A percentile compares a stretch with the other conserved stretches of the same genome.
These are phyloP conservation scores for Nicotiana otophora DNA, from an alignment of 257 asterid species.

Conservation along the genomic window DNA sequence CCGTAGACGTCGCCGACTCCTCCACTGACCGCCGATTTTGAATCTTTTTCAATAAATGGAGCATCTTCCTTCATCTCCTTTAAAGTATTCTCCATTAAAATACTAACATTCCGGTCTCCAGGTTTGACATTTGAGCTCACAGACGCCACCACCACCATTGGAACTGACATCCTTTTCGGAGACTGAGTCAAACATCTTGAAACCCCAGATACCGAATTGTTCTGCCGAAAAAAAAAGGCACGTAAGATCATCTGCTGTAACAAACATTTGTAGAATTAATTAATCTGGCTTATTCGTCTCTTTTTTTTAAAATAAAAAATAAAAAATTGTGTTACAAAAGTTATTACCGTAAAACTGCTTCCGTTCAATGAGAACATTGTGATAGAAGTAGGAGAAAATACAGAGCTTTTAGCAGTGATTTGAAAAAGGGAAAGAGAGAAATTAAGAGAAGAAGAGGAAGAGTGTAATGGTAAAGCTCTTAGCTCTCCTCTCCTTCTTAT, in stretches of 20 bases:
- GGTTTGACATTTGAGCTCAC: constrained; percentile 64
- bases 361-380: constrained; percentile 65
- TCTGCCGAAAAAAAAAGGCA: constrained; percentile 29
- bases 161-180: constrained; percentile 36
- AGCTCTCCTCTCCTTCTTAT: background rate
- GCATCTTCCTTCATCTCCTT: constrained; percentile 38
- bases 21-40: constrained; percentile 45
- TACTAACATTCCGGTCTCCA: constrained; percentile 52
- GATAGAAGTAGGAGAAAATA: constrained; percentile 13
- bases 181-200: constrained; percentile 52
- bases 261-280: too few relatives aligned
- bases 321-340: background rate
- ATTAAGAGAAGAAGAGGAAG: background rate
- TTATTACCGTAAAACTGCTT: constrained; percentile 53
- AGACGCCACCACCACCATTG: constrained; percentile 39
- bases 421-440: constrained; percentile 6
- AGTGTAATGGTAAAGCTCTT: too few relatives aligned
- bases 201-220: constrained; percentile 50
- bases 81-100: constrained; percentile 44
- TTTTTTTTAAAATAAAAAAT: too few relatives aligned
- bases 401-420: background rate
- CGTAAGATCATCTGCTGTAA: too few relatives aligned
- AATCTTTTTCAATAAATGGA: constrained; percentile 19
- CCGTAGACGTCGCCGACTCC: constrained; percentile 76
- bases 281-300: too few relatives aligned